Evolutionary conservation across 371 early-diverging fungal genomes (phyloP).

Genomic region (Dichotomocladium elegans): DNA sequence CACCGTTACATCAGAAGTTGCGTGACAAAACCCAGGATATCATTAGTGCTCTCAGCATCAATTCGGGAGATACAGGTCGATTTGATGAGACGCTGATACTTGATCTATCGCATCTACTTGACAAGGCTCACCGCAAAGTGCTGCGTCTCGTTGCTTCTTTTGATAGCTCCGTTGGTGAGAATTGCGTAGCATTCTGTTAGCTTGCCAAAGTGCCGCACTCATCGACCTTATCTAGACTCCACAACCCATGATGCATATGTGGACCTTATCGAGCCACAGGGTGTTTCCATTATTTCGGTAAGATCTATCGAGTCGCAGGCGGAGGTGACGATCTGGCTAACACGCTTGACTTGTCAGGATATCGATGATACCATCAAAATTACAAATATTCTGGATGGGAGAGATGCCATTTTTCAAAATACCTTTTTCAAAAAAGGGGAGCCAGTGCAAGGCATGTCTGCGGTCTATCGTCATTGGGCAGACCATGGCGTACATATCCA

Average conservation of each 20-base stretch:
- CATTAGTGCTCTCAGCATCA: slow-evolving; percentile 19
- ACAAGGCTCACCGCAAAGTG: neutral
- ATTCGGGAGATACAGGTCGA: slow-evolving; percentile 30
- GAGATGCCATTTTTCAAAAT: slow-evolving; percentile 39
- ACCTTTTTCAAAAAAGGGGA: slow-evolving; percentile 39
- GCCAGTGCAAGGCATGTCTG: slow-evolving; percentile 41
- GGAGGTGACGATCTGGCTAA: neutral
- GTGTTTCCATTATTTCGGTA: slow-evolving; percentile 54
- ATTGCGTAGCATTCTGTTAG: no score
- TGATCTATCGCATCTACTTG: slow-evolving; percentile 6
- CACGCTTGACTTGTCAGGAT: slow-evolving; percentile 19
- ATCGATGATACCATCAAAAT: slow-evolving; percentile 67
- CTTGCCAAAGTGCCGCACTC: no score
- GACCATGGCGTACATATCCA: slow-evolving; percentile 34
- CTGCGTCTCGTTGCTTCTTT: slow-evolving; percentile 14
- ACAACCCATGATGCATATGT: slow-evolving; percentile 33
- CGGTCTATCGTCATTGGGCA: slow-evolving; percentile 33
- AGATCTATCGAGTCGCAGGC: no score
- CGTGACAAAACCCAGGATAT: slow-evolving; percentile 16
- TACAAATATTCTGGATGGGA: slow-evolving; percentile 46
- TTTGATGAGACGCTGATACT: slow-evolving; percentile 25
- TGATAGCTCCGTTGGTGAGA: slow-evolving; percentile 10
- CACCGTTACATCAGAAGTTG: slow-evolving; percentile 6
- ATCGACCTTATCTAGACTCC: neutral
- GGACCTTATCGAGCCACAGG: slow-evolving; percentile 46